These are phyloP conservation scores for Boletellus sp. DNA, from an alignment of 1,284 basidiomycete genomes.

Conservation along the genomic window DNA sequence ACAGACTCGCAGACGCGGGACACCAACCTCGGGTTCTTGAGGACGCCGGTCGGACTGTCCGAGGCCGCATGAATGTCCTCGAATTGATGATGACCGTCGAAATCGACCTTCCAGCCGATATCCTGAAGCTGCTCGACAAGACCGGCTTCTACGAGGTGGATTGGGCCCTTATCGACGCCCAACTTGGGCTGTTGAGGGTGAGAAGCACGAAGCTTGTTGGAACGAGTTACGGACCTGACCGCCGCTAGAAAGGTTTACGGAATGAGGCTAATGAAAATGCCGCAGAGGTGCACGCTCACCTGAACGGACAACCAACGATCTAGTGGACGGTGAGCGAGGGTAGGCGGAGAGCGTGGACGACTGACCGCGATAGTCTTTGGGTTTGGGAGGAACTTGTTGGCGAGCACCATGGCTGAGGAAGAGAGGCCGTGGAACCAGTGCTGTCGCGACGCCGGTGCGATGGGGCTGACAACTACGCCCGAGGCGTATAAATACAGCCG, in stretches of 20 bases:
- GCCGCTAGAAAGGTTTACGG: conserved; percentile 40
- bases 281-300: conserved; percentile 37
- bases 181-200: conserved; percentile 50
- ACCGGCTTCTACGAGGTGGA: conserved; percentile 82
- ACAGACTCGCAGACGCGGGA: conserved; percentile 82
- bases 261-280: conserved; percentile 8
- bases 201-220: conserved; percentile 7
- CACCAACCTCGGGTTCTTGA: conserved; percentile 87
- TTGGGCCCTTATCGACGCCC: conserved; percentile 91
- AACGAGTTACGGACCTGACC: conserved; percentile 44
- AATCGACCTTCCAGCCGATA: conserved; percentile 88
- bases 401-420: conserved; percentile 14
- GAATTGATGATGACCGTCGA: conserved; percentile 88
- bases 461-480: background rate
- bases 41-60: conserved; percentile 82
- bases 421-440: too few relatives aligned
- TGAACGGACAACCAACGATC: conserved; percentile 77
- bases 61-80: conserved; percentile 65
- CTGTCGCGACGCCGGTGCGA: background rate
- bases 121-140: conserved; percentile 71
- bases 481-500: conserved; percentile 18
- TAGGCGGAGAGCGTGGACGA: background rate
- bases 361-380: conserved; percentile 55
- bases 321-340: conserved; percentile 25
- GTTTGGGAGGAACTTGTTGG: conserved; percentile 53